Evolutionary conservation across 2,329 filamentous ascomycete species (phyloP).

Genomic region (Lachnellula willkommii): DNA sequence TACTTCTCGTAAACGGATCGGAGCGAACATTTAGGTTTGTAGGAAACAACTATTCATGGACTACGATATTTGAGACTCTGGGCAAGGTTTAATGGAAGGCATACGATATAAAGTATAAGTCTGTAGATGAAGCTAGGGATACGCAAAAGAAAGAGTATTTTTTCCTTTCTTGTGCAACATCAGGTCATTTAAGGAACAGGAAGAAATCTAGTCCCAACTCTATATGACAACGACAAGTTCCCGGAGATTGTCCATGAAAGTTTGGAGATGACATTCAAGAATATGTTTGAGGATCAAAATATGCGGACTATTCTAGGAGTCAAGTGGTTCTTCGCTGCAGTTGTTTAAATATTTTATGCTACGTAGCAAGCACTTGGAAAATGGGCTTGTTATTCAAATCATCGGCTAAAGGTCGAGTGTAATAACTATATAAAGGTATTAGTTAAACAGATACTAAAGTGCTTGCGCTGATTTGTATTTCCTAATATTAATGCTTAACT

Average conservation of each 20-base stretch:
- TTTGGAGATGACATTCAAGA: background rate
- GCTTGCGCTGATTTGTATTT: no score
- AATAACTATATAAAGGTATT: no score
- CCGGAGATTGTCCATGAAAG: background rate
- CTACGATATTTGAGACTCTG: conserved; percentile 1
- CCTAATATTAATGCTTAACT: no score
- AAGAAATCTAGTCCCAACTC: background rate
- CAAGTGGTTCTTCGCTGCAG: background rate
- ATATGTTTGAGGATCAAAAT: background rate
- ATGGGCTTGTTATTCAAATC: no score
- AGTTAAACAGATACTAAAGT: no score
- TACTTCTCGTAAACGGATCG: background rate
- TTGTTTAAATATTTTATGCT: background rate
- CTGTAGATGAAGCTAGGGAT: conserved; percentile 5
- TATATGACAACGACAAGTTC: background rate
- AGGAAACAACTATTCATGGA: conserved; percentile 6
- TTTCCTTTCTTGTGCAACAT: background rate
- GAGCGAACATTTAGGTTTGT: conserved; percentile 5
- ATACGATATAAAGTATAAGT: conserved; percentile 1
- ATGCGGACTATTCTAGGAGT: background rate
- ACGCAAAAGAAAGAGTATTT: background rate
- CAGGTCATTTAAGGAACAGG: background rate
- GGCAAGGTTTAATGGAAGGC: conserved; percentile 4
- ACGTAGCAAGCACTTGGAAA: no score
- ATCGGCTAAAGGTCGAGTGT: no score